Conservation (phyloP, 176 grass and related monocot species). For the Rhynchospora breviuscula region DNA sequence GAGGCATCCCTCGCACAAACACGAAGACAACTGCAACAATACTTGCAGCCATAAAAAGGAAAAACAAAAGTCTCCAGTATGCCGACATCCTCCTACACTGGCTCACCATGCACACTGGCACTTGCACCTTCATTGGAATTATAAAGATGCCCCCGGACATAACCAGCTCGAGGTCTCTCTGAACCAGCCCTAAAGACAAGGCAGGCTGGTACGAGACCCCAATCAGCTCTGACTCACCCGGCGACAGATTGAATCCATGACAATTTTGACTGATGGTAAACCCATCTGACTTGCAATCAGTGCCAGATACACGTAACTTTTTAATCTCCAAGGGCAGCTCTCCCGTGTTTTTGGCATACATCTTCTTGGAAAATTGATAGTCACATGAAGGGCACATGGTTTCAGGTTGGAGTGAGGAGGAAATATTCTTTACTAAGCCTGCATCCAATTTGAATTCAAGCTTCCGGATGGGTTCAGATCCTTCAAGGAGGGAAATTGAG, state of each 20-base stretch:
- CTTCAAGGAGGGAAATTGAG: constrained; percentile 73
- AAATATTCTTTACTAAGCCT: constrained; percentile 38
- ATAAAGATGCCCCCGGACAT: constrained; percentile 69
- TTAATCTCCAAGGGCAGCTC: constrained; percentile 80
- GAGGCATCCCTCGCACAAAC: constrained; percentile 34
- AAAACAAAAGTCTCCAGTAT: constrained; percentile 45
- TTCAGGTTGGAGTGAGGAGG: constrained; percentile 30
- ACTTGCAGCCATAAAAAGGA: constrained; percentile 42
- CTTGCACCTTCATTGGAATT: constrained; percentile 73
- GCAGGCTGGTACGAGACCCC: constrained; percentile 65
- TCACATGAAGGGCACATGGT: constrained; percentile 39
- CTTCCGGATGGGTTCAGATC: constrained; percentile 72
- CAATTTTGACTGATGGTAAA: constrained; percentile 51
- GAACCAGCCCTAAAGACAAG: constrained; percentile 59
- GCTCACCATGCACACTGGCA: constrained; percentile 59
- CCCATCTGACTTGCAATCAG: constrained; percentile 70
- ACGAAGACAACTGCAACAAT: constrained; percentile 44
- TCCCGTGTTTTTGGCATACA: constrained; percentile 87
- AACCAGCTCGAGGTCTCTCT: constrained; percentile 80
- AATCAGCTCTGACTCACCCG: constrained; percentile 62
- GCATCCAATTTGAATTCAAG: constrained; percentile 58
- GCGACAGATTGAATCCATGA: constrained; percentile 66
- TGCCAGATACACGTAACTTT: constrained; percentile 74
- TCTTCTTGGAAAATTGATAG: constrained; percentile 61
- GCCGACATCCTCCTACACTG: constrained; percentile 52